A percentile compares a stretch with the other conserved stretches of the same genome.
Evolutionary conservation across 495 filamentous ascomycete species (phyloP).

Genomic region (Pseudomonodictys pantanalensis): DNA sequence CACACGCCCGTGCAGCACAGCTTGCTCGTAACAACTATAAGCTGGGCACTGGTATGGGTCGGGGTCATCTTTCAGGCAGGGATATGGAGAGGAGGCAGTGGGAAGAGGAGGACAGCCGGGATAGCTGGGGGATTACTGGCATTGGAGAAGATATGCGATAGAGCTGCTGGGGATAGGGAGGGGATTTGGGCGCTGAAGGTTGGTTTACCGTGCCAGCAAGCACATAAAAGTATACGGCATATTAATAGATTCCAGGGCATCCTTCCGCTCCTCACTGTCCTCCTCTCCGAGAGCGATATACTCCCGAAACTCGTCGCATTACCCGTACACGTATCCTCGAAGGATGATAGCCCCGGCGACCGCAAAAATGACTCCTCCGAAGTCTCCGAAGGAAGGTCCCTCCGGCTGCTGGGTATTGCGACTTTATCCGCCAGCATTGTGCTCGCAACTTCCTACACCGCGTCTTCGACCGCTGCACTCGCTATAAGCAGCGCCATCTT

Average conservation of each 20-base stretch:
- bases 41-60: conserved; percentile 39
- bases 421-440: conserved; percentile 20
- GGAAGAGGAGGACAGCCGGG: conserved; percentile 27
- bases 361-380: conserved; percentile 1
- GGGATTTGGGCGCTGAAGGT: conserved; percentile 41
- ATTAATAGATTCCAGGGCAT: conserved; percentile 14
- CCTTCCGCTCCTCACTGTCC: conserved; percentile 21
- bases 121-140: conserved; percentile 37
- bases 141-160: conserved; percentile 35
- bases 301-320: conserved; percentile 4
- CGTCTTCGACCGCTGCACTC: conserved; percentile 21
- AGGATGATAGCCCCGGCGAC: conserved; percentile 6
- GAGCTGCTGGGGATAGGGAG: conserved; percentile 35
- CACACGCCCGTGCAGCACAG: conserved; percentile 35
- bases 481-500: conserved; percentile 29
- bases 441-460: conserved; percentile 24
- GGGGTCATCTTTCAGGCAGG: conserved; percentile 27
- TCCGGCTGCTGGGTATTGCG: conserved; percentile 15
- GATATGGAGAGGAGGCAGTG: conserved; percentile 5
- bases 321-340: conserved; percentile 1
- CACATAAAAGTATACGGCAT: too few species aligned
- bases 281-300: conserved; percentile 24
- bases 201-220: too few species aligned
- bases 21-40: conserved; percentile 36
- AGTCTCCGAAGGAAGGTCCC: conserved; percentile 1